Percentiles rank a stretch among this genome's conserved stretches.
Conservation (phyloP, 2,329 filamentous ascomycete genomes). For the Periconia macrospinosa region DNA sequence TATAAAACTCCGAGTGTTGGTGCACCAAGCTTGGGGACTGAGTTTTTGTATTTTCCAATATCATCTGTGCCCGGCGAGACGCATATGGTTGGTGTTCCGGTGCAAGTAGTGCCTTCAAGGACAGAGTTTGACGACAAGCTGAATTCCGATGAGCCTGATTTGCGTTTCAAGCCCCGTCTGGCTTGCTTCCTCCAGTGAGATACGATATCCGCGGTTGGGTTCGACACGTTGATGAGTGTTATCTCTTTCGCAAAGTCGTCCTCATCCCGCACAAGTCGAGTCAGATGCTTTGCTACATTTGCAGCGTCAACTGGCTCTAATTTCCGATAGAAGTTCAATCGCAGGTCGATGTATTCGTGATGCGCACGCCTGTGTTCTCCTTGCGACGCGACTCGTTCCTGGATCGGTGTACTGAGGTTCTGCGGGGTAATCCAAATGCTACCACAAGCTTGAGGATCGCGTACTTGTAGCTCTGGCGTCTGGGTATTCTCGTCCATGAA, state of each 20-base stretch:
- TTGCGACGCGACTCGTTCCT: neutral
- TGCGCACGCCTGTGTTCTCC: slow-evolving; percentile 1
- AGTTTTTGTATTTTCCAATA: too few species aligned
- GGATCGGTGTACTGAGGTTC: neutral
- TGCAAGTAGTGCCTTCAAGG: too few species aligned
- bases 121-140: too few species aligned
- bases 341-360: slow-evolving; percentile 8
- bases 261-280: slow-evolving; percentile 2
- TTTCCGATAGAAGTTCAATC: slow-evolving; percentile 8
- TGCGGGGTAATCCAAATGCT: slow-evolving; percentile 10
- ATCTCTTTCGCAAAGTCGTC: slow-evolving; percentile 6
- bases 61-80: too few species aligned
- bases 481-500: neutral
- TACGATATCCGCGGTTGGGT: too few species aligned
- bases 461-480: neutral
- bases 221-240: slow-evolving; percentile 2
- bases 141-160: too few species aligned
- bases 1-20: too few species aligned
- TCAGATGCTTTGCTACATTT: slow-evolving; percentile 5
- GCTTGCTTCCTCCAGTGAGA: too few species aligned
- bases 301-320: slow-evolving; percentile 1
- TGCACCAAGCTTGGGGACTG: too few species aligned
- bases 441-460: neutral
- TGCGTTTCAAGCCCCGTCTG: too few species aligned
- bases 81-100: too few species aligned